Evolutionary conservation across 2,329 filamentous ascomycete species (phyloP), one percentile per base, ranked within the genome.

Genomic region (Rutstroemia sp.): DNA sequence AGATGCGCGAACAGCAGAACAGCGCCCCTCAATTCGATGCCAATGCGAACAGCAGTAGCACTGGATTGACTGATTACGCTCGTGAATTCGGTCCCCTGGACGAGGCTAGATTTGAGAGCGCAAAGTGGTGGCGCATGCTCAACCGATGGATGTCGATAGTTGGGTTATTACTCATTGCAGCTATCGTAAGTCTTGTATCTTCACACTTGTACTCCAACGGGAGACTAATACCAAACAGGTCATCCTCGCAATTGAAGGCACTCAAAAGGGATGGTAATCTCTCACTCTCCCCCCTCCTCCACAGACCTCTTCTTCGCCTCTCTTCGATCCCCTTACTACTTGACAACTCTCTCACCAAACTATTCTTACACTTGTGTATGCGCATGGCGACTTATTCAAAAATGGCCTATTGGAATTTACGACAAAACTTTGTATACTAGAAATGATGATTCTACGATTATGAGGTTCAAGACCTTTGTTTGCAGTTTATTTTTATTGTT

Each of bases 101-200:
- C 50, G 69, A 70, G 53, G 62, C 62, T 3, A 56, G 67, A 52
- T 70, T 66, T 62, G 75, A 82, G 59, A 85, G 82, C 68, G 81
- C 82, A n/a, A 73, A 74, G 21, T 84, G 82, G 82, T 85, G 82
- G 82, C 75, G 82, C 60, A 81, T 78, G 60, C 70, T 84, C 42
- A 85, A 85, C 68, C 76, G 81, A 48, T 76, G 78, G 69, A 83
- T 85, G 80, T 78, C 76, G 59, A 72, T 77, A 30, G 68, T 83
- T 48, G 82, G 82, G 19, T 64, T 81, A 38, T 72, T 78, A 54
- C 75, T 84, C 50, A 75, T 83, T 57, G 73, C 73, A 57, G 72
- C 77, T 52, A 73, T 84, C 62, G 78, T 83, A 66, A 72, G 78
- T 57, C 73, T 48, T 25, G 8, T 19, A 23, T 14, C 2, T 52